Evolutionary conservation across 495 filamentous ascomycete genomes (phyloP), one percentile per base, ranked within the genome.

Genomic region (Ascobolus immersus): DNA sequence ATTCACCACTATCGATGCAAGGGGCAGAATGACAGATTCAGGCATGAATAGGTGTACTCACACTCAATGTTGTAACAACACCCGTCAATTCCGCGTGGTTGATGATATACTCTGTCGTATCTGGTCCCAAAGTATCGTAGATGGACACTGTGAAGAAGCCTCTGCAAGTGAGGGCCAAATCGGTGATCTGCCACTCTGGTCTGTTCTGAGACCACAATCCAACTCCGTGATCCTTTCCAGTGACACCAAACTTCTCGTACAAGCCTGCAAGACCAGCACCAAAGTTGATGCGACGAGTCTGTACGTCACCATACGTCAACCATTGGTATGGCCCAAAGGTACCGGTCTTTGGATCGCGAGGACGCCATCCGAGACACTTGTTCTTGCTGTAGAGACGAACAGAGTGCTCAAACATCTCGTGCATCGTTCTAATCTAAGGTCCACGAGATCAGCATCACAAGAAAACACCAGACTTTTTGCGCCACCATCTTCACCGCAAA

Each of bases 141-240:
- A 96, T 74, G 10, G 84, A 92, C 37, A 94, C 81, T 17, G 75
- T 75, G 53, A 61, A 94, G 21, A 93, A 64, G 13, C 73, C 67
- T 55, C 94, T 89, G 13, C 79, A 81, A 55, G 79, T 68, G 42
- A 80, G 77, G 25, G 71, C 86, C 43, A 96, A 54, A 65, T 96
- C 86, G 29, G 77, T 71, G 35, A 96, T 74, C 61, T 96, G 86
- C 86, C 86, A 96, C 53, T 96, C 86, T 4, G 84, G 76, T 33
- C 86, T 68, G 52, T 96, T 96, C 57, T 84, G 78, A 36, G 77
- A 79, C 86, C 86, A 96, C 12, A 96, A 55, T 21, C 86, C 86
- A 38, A 94, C 65, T 32, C 73, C 78, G 48, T 86, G 77, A 54
- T 84, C 75, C 30, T 56, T 54, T 21, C 62, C 64, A 6, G 59